These are phyloP conservation scores for Entrophospora sp. DNA, from an alignment of 192 early-diverging fungal genomes.

Conservation along the genomic window DNA sequence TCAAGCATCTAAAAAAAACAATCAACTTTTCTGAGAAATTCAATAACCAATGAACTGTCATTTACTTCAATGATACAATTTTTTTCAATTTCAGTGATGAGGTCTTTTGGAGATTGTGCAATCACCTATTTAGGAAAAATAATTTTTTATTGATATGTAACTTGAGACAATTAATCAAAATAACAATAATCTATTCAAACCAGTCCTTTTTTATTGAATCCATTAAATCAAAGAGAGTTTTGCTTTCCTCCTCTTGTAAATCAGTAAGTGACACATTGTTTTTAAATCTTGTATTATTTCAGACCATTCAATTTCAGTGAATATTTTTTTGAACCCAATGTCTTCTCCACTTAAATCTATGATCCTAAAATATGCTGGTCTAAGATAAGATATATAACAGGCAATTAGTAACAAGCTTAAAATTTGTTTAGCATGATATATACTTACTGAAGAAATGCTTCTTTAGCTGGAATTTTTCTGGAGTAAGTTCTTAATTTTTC, in stretches of 20 bases:
- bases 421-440: background rate
- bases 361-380: constrained; percentile 16
- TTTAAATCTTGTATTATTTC: constrained; percentile 12
- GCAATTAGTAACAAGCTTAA: background rate
- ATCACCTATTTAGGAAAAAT: too few relatives aligned
- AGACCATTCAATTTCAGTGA: constrained; percentile 14
- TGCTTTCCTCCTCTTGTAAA: background rate
- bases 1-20: background rate
- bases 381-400: constrained; percentile 16
- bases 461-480: background rate
- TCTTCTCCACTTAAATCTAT: constrained; percentile 13
- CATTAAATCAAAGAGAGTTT: background rate
- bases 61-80: constrained; percentile 12
- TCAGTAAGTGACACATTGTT: background rate
- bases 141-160: constrained; percentile 1
- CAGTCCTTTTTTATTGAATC: background rate
- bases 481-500: background rate
- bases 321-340: constrained; percentile 6
- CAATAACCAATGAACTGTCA: background rate
- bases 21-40: background rate
- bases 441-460: constrained; percentile 10
- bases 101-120: too few relatives aligned
- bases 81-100: constrained; percentile 10
- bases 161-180: background rate
- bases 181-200: too few relatives aligned